Conservation (phyloP, 2,329 filamentous ascomycete species). For the Cladosporium halotolerans region DNA sequence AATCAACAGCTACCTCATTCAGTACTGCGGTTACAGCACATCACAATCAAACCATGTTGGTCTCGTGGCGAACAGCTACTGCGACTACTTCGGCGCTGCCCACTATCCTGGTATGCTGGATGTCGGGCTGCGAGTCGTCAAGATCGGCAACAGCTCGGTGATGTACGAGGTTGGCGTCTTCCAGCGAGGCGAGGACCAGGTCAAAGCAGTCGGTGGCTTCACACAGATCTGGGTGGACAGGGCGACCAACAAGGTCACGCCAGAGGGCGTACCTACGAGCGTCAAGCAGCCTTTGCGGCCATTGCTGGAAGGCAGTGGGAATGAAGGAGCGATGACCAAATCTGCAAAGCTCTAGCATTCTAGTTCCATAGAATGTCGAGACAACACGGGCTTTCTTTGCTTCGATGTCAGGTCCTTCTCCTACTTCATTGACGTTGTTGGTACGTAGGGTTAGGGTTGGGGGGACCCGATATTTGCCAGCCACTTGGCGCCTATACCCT, state of each 20-base stretch:
- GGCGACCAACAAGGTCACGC: slow-evolving; percentile 59
- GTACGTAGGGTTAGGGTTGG: too few relatives aligned
- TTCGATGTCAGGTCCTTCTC: too few relatives aligned
- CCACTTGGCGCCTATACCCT: too few relatives aligned
- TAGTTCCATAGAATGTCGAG: too few relatives aligned
- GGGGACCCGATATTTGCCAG: too few relatives aligned
- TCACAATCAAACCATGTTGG: slow-evolving; percentile 66
- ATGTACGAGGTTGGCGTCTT: slow-evolving; percentile 88
- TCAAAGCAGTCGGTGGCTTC: slow-evolving; percentile 68
- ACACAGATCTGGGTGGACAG: slow-evolving; percentile 45
- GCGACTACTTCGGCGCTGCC: slow-evolving; percentile 76
- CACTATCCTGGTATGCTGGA: slow-evolving; percentile 78
- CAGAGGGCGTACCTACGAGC: slow-evolving; percentile 55
- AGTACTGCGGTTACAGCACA: slow-evolving; percentile 67
- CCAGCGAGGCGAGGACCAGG: slow-evolving; percentile 62
- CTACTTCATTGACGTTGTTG: too few relatives aligned
- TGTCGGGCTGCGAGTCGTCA: slow-evolving; percentile 73
- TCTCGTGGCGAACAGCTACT: slow-evolving; percentile 78
- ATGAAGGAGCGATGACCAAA: slow-evolving; percentile 17
- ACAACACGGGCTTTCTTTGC: too few relatives aligned
- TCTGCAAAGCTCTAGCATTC: slow-evolving; percentile 26
- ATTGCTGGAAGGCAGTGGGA: slow-evolving; percentile 24
- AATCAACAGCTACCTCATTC: slow-evolving; percentile 81
- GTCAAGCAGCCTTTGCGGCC: slow-evolving; percentile 43
- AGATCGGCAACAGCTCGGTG: slow-evolving; percentile 78